phyloP scores from a whole-genome alignment of 352 stramenopile genomes.

The Globisporangium spiculum region DNA sequence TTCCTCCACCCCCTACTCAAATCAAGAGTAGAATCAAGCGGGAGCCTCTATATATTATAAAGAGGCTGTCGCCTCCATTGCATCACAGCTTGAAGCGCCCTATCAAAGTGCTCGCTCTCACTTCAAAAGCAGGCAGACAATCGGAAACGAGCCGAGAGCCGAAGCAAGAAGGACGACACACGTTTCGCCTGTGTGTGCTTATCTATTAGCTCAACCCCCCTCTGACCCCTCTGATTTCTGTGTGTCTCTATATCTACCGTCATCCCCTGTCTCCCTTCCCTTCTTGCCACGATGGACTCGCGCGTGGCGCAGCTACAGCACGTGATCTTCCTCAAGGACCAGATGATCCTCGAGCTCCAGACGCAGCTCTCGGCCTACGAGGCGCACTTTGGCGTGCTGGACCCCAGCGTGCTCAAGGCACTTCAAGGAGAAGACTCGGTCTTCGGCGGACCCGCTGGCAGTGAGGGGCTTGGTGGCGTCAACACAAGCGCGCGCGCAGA shows the following conservation, averaged over 20 bases:
- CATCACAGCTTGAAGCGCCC: neutral
- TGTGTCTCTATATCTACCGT: neutral
- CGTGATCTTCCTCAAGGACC: conserved; percentile 81
- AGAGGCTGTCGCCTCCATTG: neutral
- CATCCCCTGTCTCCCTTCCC: neutral
- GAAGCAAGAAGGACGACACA: neutral
- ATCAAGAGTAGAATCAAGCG: neutral
- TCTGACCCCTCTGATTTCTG: neutral
- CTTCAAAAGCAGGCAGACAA: neutral
- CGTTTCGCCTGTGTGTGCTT: neutral
- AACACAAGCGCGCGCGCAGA: conserved; percentile 17
- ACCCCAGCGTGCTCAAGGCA: conserved; percentile 28
- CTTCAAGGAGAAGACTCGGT: conserved; percentile 23
- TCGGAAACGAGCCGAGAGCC: neutral
- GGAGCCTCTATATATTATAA: neutral
- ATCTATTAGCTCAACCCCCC: neutral
- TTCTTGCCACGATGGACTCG: conserved; percentile 34
- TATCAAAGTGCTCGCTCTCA: neutral
- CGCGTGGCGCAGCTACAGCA: conserved; percentile 69
- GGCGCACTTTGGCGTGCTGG: conserved; percentile 46
- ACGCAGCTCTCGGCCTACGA: conserved; percentile 63
- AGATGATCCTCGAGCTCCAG: conserved; percentile 80
- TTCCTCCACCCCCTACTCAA: neutral
- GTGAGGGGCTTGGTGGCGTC: conserved; percentile 13
- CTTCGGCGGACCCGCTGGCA: neutral